Evolutionary conservation across 2,329 filamentous ascomycete genomes (phyloP).

Genomic region (Pestalotiopsis sp.): DNA sequence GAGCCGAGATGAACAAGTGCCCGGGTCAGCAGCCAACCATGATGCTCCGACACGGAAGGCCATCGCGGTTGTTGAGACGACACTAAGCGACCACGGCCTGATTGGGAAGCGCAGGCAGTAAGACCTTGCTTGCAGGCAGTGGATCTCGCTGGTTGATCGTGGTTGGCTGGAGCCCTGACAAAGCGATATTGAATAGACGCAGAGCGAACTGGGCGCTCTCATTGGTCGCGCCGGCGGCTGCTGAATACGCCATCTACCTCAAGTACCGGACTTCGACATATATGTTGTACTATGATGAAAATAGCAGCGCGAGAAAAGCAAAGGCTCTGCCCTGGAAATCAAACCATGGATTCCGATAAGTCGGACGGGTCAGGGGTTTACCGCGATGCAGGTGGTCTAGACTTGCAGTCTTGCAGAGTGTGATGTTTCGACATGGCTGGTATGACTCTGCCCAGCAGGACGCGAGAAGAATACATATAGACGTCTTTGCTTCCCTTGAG

Average conservation of each 20-base stretch:
- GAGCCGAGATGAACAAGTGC: conserved; percentile 14
- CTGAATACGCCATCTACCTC: conserved; percentile 14
- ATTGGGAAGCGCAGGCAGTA: conserved; percentile 15
- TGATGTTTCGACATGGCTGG: not conserved
- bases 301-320: conserved; percentile 17
- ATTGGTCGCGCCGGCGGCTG: conserved; percentile 12
- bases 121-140: not conserved
- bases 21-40: conserved; percentile 29
- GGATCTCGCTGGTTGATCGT: not conserved
- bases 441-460: not conserved
- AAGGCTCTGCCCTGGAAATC: not conserved
- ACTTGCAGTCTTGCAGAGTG: not conserved
- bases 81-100: conserved; percentile 7
- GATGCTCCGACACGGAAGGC: conserved; percentile 22
- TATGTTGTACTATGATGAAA: conserved; percentile 5
- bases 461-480: conserved; percentile 27
- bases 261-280: not conserved
- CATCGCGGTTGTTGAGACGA: conserved; percentile 23
- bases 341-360: conserved; percentile 6
- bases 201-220: not conserved
- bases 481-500: conserved; percentile 15
- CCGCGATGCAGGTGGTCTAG: conserved; percentile 7
- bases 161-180: not conserved
- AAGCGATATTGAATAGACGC: conserved; percentile 4
- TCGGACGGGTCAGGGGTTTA: conserved; percentile 1